Conservation (phyloP, 2,329 filamentous ascomycete genomes). For the Byssochlamys sp. region DNA sequence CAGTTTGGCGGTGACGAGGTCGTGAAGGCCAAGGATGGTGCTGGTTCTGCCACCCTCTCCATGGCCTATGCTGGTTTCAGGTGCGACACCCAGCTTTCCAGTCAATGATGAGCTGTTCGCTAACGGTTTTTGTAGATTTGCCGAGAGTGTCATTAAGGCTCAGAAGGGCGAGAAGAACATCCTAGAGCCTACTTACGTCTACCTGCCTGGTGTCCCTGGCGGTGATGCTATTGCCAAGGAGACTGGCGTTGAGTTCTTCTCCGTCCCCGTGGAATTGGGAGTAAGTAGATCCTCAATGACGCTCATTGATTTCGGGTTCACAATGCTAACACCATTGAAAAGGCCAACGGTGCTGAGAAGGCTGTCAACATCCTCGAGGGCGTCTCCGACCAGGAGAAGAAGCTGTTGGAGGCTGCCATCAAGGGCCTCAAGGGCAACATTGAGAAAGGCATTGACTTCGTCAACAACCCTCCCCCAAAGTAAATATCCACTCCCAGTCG, state of each 20-base stretch:
- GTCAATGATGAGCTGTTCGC: constrained; percentile 6
- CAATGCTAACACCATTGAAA: constrained; percentile 20
- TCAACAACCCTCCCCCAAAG: constrained; percentile 79
- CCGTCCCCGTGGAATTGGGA: constrained; percentile 87
- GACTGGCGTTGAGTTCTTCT: constrained; percentile 86
- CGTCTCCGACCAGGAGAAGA: constrained; percentile 80
- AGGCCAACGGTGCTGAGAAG: constrained; percentile 80
- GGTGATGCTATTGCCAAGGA: constrained; percentile 77
- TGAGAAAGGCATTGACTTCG: constrained; percentile 82
- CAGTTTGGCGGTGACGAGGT: constrained; percentile 98
- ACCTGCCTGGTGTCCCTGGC: constrained; percentile 79
- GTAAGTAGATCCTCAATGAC: constrained; percentile 47
- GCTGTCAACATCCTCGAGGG: constrained; percentile 67
- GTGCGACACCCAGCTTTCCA: constrained; percentile 38
- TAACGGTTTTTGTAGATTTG: constrained; percentile 53
- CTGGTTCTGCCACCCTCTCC: constrained; percentile 80
- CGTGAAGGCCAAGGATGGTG: constrained; percentile 86
- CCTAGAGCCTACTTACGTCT: constrained; percentile 89
- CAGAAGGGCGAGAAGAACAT: constrained; percentile 82
- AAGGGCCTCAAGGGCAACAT: constrained; percentile 85
- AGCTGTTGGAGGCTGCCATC: constrained; percentile 65
- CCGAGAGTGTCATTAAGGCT: constrained; percentile 87
- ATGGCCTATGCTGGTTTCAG: constrained; percentile 95
- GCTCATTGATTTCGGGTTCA: constrained; percentile 1
- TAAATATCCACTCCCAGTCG: constrained; percentile 43